These are phyloP conservation scores for Beauveria asiatica DNA, from an alignment of 2,329 filamentous ascomycete species.

Conservation along the genomic window DNA sequence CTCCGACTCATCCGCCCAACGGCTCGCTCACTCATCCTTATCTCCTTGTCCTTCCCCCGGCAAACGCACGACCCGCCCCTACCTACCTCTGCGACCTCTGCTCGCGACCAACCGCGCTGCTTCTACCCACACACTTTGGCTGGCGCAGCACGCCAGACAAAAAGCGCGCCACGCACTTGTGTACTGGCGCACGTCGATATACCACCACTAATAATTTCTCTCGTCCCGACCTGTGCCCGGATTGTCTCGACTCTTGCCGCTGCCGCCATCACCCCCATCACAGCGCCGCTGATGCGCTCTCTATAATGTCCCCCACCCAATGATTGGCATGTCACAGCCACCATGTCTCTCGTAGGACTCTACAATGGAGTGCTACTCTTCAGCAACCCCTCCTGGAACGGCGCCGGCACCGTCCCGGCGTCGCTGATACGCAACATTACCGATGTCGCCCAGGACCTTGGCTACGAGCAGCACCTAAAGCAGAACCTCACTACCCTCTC, in stretches of 20 bases:
- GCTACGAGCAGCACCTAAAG: conserved; percentile 42
- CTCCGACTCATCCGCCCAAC: background rate
- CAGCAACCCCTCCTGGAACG: conserved; percentile 49
- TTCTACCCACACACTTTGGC: background rate
- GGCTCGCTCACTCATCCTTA: background rate
- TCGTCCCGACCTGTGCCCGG: background rate
- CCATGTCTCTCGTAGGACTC: conserved; percentile 35
- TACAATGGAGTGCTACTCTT: conserved; percentile 49
- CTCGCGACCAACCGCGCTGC: background rate
- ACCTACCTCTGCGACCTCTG: background rate
- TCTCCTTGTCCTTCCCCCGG: background rate
- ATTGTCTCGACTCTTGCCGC: background rate
- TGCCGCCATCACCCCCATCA: background rate
- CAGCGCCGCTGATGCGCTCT: conserved; percentile 6
- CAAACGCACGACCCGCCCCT: background rate
- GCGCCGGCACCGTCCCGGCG: conserved; percentile 39
- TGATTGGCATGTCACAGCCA: conserved; percentile 11
- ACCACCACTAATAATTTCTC: background rate
- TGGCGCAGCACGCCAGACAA: background rate
- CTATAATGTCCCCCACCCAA: conserved; percentile 6
- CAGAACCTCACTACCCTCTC: conserved; percentile 69
- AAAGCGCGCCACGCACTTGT: background rate
- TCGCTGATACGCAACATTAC: conserved; percentile 51
- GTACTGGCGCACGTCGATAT: background rate
- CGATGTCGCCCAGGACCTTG: conserved; percentile 41